Evolutionary conservation across 345 rosid species (phyloP), one percentile per base, ranked within the genome.

Genomic region (Mangifera indica): DNA sequence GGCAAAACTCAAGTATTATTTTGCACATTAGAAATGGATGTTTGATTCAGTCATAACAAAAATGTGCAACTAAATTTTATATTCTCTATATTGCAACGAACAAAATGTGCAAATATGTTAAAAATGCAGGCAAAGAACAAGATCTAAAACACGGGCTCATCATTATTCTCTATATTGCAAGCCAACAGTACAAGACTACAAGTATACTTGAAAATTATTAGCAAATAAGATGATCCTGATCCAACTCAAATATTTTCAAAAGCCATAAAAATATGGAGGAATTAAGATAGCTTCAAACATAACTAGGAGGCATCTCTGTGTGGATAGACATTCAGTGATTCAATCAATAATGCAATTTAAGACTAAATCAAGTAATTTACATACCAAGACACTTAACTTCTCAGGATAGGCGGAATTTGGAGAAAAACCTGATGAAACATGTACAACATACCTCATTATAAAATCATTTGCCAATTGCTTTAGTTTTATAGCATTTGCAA

Each of bases 341-440:
- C 32, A 59, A 21, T 42, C 60, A 46, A 18, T n/a, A 6, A 40
- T 4, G 25, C 3, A 0, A n/a, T 5, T 7, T 24, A 57, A 45
- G 72, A 15, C 7, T 67, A 53, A 2, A 74, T 29, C 53, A 42
- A 15, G 34, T 13, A 18, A 69, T 4, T 18, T 2, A 26, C 18
- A 69, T 18, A 57, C 15, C 10, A 45, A 45, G 34, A 59, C 45
- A 60, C 37, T 7, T 13, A 40, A 64, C 15, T 24, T 44, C 44
- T 44, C 44, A n/a, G 40, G 40, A 21, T 8, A 56, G 22, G 55
- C 45, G 29, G n/a, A 24, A 32, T 34, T 25, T 54, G 10, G 44
- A 67, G 21, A 49, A 67, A 61, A 68, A 56, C 49, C 44, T 15
- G 22, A 52, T 7, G 25, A 66, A 77, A 61, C 21, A 26, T 58